phyloP scores from a whole-genome alignment of 176 grass and related monocot species.

The Eragrostis curvula region DNA sequence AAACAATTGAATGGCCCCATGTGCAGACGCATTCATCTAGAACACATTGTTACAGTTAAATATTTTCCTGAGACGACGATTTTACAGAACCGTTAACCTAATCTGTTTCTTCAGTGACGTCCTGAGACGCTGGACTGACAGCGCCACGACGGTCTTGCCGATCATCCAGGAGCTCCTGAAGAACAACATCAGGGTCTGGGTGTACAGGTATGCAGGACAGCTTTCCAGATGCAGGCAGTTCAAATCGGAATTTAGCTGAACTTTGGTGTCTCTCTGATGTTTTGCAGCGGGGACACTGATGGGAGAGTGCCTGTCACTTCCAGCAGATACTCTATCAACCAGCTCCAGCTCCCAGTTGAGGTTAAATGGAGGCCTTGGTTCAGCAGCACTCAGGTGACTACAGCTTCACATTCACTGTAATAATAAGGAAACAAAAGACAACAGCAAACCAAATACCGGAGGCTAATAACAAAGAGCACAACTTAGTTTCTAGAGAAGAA shows the following conservation, averaged over 20 bases:
- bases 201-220: constrained; percentile 62
- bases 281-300: constrained; percentile 75
- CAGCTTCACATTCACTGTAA: neutral
- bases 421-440: neutral
- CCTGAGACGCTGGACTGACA: constrained; percentile 57
- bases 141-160: constrained; percentile 59
- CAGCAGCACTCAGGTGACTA: constrained; percentile 54
- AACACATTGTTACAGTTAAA: neutral
- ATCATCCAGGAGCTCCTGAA: constrained; percentile 63
- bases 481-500: neutral
- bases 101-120: constrained; percentile 51
- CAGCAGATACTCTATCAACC: constrained; percentile 78
- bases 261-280: constrained; percentile 7
- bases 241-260: neutral
- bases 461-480: neutral
- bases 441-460: neutral
- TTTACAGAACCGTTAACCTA: neutral
- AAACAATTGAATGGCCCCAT: constrained; percentile 32
- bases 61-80: neutral
- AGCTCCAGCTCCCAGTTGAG: constrained; percentile 55
- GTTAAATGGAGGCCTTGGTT: constrained; percentile 73
- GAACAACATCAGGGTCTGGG: constrained; percentile 60
- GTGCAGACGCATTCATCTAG: constrained; percentile 12
- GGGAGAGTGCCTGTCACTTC: constrained; percentile 83
- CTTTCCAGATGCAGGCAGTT: neutral